A percentile compares a stretch with the other conserved stretches of the same genome.
Conservation (phyloP, 306 rosid genomes). For the Ceratonia siliqua region DNA sequence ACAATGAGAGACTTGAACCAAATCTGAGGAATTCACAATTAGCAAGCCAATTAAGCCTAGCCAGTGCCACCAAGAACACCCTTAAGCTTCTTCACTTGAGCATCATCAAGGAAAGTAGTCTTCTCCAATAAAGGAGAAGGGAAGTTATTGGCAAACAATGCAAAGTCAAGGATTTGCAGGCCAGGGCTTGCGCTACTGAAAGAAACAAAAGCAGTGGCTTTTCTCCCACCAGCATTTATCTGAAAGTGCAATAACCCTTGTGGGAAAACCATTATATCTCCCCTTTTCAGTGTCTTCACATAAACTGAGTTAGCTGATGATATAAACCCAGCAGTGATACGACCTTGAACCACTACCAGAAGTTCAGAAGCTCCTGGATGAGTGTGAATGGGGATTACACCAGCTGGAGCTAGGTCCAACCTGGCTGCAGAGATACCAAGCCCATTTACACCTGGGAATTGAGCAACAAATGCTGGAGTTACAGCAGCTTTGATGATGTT, state of each 20-base stretch:
- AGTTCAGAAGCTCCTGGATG: constrained; percentile 76
- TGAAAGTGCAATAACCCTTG: constrained; percentile 85
- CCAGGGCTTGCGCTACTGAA: constrained; percentile 82
- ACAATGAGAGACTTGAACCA: background rate
- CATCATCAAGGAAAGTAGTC: constrained; percentile 75
- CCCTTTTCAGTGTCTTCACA: constrained; percentile 54
- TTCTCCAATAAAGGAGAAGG: constrained; percentile 49
- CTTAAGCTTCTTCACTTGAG: constrained; percentile 72
- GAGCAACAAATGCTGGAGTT: constrained; percentile 74
- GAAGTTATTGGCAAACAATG: constrained; percentile 65
- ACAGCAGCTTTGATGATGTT: constrained; percentile 73
- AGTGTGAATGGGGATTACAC: constrained; percentile 87
- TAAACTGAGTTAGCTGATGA: constrained; percentile 63
- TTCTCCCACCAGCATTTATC: constrained; percentile 41
- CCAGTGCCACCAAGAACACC: constrained; percentile 75
- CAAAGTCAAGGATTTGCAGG: constrained; percentile 77
- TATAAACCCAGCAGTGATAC: constrained; percentile 61
- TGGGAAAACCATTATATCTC: constrained; percentile 76
- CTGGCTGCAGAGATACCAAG: constrained; percentile 68
- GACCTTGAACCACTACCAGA: constrained; percentile 52
- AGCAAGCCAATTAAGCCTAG: constrained; percentile 7
- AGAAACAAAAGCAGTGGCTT: constrained; percentile 46
- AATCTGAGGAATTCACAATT: background rate
- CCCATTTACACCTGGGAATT: constrained; percentile 73
- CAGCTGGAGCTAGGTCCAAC: constrained; percentile 64